A percentile compares a stretch with the other conserved stretches of the same genome.
phyloP scores from a whole-genome alignment of 208 protist genomes.

The Trypanosoma boissoni region DNA sequence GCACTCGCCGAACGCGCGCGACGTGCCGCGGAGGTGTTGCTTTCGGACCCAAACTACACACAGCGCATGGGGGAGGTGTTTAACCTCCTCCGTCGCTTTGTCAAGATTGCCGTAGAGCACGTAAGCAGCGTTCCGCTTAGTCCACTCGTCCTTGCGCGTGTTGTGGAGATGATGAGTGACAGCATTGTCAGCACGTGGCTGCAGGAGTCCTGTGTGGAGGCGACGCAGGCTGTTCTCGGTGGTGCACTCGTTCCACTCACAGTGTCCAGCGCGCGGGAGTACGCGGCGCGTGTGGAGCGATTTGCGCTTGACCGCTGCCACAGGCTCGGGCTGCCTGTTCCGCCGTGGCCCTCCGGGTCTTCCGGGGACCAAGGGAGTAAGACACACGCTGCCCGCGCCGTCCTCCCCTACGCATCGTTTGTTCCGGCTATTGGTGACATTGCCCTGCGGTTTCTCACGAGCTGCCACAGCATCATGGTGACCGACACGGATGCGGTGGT shows the following conservation, averaged over 20 bases:
- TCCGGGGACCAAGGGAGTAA: neutral
- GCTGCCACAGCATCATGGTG: slow-evolving; percentile 77
- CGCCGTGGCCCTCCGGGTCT: neutral
- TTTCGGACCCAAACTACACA: slow-evolving; percentile 47
- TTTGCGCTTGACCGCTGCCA: slow-evolving; percentile 70
- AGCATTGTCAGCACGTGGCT: slow-evolving; percentile 78
- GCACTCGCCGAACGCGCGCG: slow-evolving; percentile 48
- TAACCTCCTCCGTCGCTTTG: slow-evolving; percentile 49
- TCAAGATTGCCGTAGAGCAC: slow-evolving; percentile 54
- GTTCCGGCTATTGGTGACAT: slow-evolving; percentile 65
- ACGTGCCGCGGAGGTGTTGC: slow-evolving; percentile 44
- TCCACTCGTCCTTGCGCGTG: slow-evolving; percentile 66
- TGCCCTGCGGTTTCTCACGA: slow-evolving; percentile 57
- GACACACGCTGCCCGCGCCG: slow-evolving; percentile 24
- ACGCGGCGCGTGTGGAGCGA: slow-evolving; percentile 45
- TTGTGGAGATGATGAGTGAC: slow-evolving; percentile 73
- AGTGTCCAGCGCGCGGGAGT: slow-evolving; percentile 44
- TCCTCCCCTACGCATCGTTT: slow-evolving; percentile 67
- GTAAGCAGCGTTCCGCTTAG: slow-evolving; percentile 69
- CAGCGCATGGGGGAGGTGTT: slow-evolving; percentile 62
- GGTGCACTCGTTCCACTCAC: slow-evolving; percentile 58
- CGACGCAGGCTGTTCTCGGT: slow-evolving; percentile 58
- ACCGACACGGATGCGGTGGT: slow-evolving; percentile 50
- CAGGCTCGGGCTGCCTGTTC: slow-evolving; percentile 60
- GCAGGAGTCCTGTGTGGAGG: slow-evolving; percentile 68